Conservation (phyloP, 192 early-diverging fungal genomes). For the Coemansia sp. region DNA sequence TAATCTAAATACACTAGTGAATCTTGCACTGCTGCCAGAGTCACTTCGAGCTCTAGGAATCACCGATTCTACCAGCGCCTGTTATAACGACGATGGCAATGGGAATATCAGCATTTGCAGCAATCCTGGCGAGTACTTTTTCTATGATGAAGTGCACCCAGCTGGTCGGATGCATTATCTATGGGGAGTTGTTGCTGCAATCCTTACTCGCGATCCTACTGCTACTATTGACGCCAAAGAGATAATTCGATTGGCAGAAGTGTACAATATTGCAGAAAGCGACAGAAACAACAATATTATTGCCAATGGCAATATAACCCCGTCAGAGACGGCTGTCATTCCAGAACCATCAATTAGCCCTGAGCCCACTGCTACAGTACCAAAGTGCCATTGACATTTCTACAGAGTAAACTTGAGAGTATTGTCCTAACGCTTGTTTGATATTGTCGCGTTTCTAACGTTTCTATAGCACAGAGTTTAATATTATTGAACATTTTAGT, state of each 20-base stretch:
- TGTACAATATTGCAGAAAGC: constrained; percentile 33
- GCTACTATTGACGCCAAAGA: constrained; percentile 20
- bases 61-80: constrained; percentile 28
- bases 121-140: constrained; percentile 47
- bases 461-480: no score
- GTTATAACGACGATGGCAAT: constrained; percentile 16
- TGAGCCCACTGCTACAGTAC: no score
- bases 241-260: constrained; percentile 11
- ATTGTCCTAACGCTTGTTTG: no score
- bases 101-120: constrained; percentile 24
- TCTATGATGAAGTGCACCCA: constrained; percentile 44
- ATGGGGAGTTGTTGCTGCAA: constrained; percentile 39
- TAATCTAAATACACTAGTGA: constrained; percentile 33
- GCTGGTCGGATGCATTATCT: constrained; percentile 51
- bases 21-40: constrained; percentile 18
- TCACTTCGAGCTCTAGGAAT: constrained; percentile 27
- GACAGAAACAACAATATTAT: constrained; percentile 39
- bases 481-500: no score
- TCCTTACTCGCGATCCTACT: constrained; percentile 29
- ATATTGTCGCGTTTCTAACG: no score
- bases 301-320: constrained; percentile 4
- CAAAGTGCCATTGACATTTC: no score
- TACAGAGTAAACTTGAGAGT: no score
- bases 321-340: no score
- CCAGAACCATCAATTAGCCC: no score